Evolutionary conservation across 140 eudicot genomes (phyloP), one percentile per base, ranked within the genome.

Genomic region (Bidens hawaiensis): DNA sequence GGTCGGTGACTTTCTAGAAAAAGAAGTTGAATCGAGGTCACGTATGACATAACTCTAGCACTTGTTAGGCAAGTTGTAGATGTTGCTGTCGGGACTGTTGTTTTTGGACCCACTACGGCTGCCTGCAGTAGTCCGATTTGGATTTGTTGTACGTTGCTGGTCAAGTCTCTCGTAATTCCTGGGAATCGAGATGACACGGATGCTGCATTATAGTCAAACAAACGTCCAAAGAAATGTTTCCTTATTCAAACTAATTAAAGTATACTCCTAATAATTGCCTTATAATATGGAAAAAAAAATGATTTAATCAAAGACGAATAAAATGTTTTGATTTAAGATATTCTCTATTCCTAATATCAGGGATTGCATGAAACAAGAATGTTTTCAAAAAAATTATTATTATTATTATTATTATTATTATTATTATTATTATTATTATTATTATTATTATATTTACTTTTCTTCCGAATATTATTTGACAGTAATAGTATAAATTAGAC

Each of bases 71-170:
- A 24, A 67, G 30, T 41, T 54, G 69, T 34, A 41, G 46, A 72
- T n/a, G n/a, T 12, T 17, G 48, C 57, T 73, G 78, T 57, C 68
- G 24, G 67, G 25, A 43, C 6, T 42, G 30, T 22, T 53, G 27
- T 25, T 30, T 21, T 18, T 9, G 69, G 69, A 56, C 68, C 76
- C 56, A 63, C 70, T 36, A 5, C 13, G 78, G 78, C 78, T 58
- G 74, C 78, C 10, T 31, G 14, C 50, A 49, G 50, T 38, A 48
- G 57, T 49, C 59, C 19, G 33, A 58, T 74, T 74, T 74, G 78
- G 69, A 65, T 66, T 73, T 70, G 45, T 50, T 50, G 46, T n/a
- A n/a, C n/a, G 13, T 48, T 64, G 42, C 46, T 9, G 70, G 60
- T 64, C 70, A 30, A 15, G 30, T 15, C 49, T 50, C 16, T 18